Evolutionary conservation across 352 stramenopile species (phyloP).

Genomic region (Globisporangium echinulatum): DNA sequence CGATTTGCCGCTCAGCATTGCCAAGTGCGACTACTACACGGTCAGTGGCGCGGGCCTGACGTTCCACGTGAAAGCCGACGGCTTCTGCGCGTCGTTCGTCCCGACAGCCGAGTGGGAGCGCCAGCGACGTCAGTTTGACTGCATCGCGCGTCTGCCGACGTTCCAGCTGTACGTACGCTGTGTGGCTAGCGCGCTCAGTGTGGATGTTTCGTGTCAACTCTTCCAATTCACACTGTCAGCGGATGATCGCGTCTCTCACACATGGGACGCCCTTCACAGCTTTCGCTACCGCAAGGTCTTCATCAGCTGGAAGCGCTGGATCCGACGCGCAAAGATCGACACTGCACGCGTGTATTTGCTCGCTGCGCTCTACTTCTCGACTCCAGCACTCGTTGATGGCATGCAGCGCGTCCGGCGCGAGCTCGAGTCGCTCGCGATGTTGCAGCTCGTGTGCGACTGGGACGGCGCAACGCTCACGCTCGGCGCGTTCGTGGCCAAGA

Average conservation of each 20-base stretch:
- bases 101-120: conserved; percentile 41
- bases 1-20: conserved; percentile 19
- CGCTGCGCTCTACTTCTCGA: conserved; percentile 42
- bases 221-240: neutral
- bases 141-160: conserved; percentile 24
- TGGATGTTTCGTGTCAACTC: no score
- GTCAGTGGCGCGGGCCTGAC: conserved; percentile 50
- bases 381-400: conserved; percentile 22
- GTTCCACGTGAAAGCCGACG: conserved; percentile 50
- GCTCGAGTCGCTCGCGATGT: conserved; percentile 19
- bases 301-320: conserved; percentile 46
- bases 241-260: neutral
- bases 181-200: neutral
- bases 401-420: conserved; percentile 31
- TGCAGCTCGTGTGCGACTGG: conserved; percentile 45
- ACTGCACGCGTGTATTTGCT: conserved; percentile 33
- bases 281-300: conserved; percentile 72
- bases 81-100: conserved; percentile 35
- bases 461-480: conserved; percentile 26
- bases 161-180: conserved; percentile 39
- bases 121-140: conserved; percentile 40
- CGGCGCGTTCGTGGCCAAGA: conserved; percentile 23
- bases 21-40: conserved; percentile 65
- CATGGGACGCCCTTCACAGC: conserved; percentile 11
- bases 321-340: conserved; percentile 34